A percentile compares a stretch with the other conserved stretches of the same genome.
These are phyloP conservation scores for Tricholoma matsutake DNA, from an alignment of 768 basidiomycete genomes.

Conservation along the genomic window DNA sequence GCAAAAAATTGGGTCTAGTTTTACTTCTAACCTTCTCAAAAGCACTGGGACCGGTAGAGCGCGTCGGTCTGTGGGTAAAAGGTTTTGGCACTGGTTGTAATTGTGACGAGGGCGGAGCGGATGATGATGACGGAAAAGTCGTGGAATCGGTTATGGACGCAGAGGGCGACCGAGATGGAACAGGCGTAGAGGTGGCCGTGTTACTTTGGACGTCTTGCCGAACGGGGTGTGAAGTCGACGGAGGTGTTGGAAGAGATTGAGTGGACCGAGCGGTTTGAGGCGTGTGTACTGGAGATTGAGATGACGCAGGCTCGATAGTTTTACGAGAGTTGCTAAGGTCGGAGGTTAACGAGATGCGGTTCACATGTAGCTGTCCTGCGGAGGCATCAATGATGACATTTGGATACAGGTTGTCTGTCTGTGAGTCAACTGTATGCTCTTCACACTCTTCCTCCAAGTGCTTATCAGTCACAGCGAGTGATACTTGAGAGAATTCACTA, in stretches of 20 bases:
- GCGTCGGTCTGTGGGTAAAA: conserved; percentile 39
- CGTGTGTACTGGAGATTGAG: conserved; percentile 6
- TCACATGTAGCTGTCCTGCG: conserved; percentile 18
- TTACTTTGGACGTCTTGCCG: conserved; percentile 10
- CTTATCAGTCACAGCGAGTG: conserved; percentile 29
- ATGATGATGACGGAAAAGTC: conserved; percentile 27
- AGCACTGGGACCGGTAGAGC: conserved; percentile 62
- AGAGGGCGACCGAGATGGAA: conserved; percentile 10
- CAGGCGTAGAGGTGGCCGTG: conserved; percentile 12
- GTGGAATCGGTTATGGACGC: conserved; percentile 16
- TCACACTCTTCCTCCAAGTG: conserved; percentile 10
- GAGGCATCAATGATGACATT: conserved; percentile 44
- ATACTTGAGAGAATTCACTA: conserved; percentile 38
- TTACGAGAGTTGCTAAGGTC: conserved; percentile 2
- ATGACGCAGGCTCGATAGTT: conserved; percentile 5
- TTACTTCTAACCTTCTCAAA: conserved; percentile 81
- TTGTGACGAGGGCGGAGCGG: conserved; percentile 19
- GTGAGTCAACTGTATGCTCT: conserved; percentile 2
- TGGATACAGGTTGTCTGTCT: conserved; percentile 30
- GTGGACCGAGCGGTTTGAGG: conserved; percentile 16
- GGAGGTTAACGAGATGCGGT: conserved; percentile 10
- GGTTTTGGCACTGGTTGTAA: conserved; percentile 24
- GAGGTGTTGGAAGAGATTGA: conserved; percentile 19
- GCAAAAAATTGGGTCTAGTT: conserved; percentile 82
- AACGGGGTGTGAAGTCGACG: conserved; percentile 12